phyloP scores from a whole-genome alignment of 805 yeast species.

The Saturnispora serradocipensis region DNA sequence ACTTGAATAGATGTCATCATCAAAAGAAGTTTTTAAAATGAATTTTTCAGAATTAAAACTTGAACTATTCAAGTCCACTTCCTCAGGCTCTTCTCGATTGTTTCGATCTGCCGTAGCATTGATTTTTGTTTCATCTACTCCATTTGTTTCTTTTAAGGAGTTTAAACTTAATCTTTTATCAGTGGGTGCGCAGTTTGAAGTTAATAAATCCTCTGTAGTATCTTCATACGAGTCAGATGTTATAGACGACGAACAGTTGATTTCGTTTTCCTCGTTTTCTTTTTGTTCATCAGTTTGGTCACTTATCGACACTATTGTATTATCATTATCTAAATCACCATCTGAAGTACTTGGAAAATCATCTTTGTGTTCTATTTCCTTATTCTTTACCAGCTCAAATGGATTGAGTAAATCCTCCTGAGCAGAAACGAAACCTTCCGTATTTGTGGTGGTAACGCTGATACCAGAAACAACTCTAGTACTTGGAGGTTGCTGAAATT shows the following conservation, averaged over 20 bases:
- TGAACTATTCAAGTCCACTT: slow-evolving; percentile 12
- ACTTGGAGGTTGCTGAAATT: slow-evolving; percentile 10
- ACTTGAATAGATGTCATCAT: slow-evolving; percentile 29
- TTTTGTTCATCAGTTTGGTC: background rate
- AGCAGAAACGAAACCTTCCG: slow-evolving; percentile 28
- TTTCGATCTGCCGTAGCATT: background rate
- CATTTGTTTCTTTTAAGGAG: background rate
- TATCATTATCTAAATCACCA: slow-evolving; percentile 3
- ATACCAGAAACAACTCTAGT: slow-evolving; percentile 20
- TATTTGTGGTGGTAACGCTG: slow-evolving; percentile 19
- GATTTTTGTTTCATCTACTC: background rate
- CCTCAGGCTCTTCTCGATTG: background rate
- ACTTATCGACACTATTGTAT: slow-evolving; percentile 8
- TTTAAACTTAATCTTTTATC: too few species aligned
- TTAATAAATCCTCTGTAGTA: background rate
- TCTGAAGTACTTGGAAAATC: background rate
- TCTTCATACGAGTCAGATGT: background rate
- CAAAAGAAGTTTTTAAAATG: slow-evolving; percentile 30
- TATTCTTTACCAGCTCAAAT: background rate
- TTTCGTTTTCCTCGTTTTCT: background rate
- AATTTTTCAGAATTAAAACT: slow-evolving; percentile 19
- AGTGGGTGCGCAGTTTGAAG: background rate
- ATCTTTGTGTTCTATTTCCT: background rate
- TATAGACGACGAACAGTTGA: background rate
- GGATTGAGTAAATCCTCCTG: slow-evolving; percentile 17